These are phyloP conservation scores for Eutrema salsugineum DNA, from an alignment of 441 rosid genomes.

Conservation along the genomic window DNA sequence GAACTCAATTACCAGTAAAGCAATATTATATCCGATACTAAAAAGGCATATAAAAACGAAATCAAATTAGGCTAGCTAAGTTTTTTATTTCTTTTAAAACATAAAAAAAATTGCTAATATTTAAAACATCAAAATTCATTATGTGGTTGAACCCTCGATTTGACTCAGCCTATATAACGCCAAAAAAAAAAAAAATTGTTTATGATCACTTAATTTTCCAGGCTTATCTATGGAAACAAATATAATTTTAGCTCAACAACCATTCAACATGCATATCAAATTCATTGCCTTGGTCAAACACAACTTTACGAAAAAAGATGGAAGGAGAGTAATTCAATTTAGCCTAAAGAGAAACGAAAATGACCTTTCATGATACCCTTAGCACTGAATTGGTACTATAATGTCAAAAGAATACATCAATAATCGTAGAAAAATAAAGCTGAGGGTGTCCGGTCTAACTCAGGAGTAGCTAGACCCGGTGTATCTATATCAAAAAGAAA, in stretches of 20 bases:
- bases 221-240: not conserved
- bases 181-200: not conserved
- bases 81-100: not conserved
- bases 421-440: conserved; percentile 8
- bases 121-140: not conserved
- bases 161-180: conserved; percentile 1
- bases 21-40: not conserved
- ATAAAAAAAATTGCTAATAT: too few relatives aligned
- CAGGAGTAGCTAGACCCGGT: not conserved
- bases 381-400: conserved; percentile 15
- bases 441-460: conserved; percentile 2
- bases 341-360: not conserved
- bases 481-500: conserved; percentile 1
- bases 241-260: conserved; percentile 15
- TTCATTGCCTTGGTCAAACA: not conserved
- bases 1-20: not conserved
- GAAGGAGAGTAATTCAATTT: not conserved
- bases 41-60: not conserved
- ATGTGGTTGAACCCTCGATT: conserved; percentile 20
- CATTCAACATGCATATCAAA: not conserved
- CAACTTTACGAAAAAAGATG: not conserved
- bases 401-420: conserved; percentile 30
- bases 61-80: not conserved
- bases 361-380: conserved; percentile 1
- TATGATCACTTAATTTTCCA: not conserved